Conservation (phyloP, 108 stramenopile genomes). For the Parietichytrium sp. region DNA sequence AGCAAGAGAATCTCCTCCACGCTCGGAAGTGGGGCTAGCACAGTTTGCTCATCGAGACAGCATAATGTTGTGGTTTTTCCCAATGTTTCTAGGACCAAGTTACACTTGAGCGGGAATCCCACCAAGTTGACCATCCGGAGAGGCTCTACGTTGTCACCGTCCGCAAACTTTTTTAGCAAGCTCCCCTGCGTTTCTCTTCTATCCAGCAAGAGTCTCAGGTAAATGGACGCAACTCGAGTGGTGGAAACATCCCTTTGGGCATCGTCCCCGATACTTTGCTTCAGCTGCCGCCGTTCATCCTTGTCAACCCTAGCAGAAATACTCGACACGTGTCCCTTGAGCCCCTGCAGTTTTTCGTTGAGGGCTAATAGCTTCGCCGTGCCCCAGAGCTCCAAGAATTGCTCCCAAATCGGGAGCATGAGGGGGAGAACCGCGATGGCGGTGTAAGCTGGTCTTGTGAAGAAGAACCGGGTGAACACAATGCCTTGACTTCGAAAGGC, state of each 20-base stretch:
- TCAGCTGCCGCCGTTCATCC: background rate
- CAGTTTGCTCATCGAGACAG: slow-evolving; percentile 22
- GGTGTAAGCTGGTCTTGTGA: background rate
- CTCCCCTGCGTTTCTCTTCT: background rate
- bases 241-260: background rate
- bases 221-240: background rate
- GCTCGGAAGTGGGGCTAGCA: background rate
- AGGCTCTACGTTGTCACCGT: background rate
- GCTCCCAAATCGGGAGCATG: slow-evolving; percentile 9
- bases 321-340: background rate
- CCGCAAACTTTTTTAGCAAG: background rate
- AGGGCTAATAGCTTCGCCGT: slow-evolving; percentile 19
- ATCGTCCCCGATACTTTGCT: background rate
- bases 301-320: slow-evolving; percentile 20
- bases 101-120: background rate
- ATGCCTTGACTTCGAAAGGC: background rate
- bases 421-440: background rate
- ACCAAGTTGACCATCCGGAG: slow-evolving; percentile 37
- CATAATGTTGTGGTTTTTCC: background rate
- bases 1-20: slow-evolving; percentile 19
- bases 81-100: background rate
- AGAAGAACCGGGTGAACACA: background rate
- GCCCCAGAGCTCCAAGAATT: slow-evolving; percentile 7
- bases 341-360: slow-evolving; percentile 2
- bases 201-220: background rate